Conservation (phyloP, 2,329 filamentous ascomycete genomes). For the Ophiostoma tasmaniense region DNA sequence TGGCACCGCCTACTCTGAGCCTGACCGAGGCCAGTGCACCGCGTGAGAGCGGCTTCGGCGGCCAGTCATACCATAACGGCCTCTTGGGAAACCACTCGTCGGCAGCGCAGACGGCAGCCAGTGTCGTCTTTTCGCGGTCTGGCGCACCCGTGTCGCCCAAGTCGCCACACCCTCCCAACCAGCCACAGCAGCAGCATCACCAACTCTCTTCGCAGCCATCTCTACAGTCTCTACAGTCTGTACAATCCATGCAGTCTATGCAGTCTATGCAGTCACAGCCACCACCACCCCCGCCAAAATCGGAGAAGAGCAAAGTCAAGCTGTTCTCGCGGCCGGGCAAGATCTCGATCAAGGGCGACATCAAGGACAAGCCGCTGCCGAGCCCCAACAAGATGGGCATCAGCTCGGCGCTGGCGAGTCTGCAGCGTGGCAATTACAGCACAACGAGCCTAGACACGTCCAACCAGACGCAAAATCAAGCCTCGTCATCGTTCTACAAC, state of each 20-base stretch:
- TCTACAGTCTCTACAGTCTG: background rate
- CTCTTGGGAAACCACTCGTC: constrained; percentile 51
- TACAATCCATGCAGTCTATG: constrained; percentile 14
- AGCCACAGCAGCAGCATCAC: constrained; percentile 4
- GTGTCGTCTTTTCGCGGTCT: constrained; percentile 62
- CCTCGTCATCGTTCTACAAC: constrained; percentile 52
- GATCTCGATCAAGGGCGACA: constrained; percentile 61
- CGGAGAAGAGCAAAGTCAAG: constrained; percentile 72
- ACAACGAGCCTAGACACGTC: constrained; percentile 60
- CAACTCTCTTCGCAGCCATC: background rate
- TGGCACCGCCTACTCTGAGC: constrained; percentile 55
- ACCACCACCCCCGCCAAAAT: constrained; percentile 37
- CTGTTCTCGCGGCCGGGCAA: constrained; percentile 71
- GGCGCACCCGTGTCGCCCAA: constrained; percentile 31
- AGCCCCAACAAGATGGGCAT: constrained; percentile 66
- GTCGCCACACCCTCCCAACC: constrained; percentile 11
- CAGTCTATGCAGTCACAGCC: constrained; percentile 26
- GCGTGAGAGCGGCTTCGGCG: constrained; percentile 46
- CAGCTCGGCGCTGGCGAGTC: constrained; percentile 54
- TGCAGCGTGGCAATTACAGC: constrained; percentile 60
- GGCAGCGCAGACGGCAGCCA: constrained; percentile 63
- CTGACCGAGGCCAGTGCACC: constrained; percentile 57
- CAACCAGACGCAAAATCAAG: background rate
- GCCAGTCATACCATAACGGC: constrained; percentile 51
- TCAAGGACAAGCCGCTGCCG: constrained; percentile 57